Base-by-base conservation (phyloP, 768 basidiomycete species). In the Suillus alpinus region DNA sequence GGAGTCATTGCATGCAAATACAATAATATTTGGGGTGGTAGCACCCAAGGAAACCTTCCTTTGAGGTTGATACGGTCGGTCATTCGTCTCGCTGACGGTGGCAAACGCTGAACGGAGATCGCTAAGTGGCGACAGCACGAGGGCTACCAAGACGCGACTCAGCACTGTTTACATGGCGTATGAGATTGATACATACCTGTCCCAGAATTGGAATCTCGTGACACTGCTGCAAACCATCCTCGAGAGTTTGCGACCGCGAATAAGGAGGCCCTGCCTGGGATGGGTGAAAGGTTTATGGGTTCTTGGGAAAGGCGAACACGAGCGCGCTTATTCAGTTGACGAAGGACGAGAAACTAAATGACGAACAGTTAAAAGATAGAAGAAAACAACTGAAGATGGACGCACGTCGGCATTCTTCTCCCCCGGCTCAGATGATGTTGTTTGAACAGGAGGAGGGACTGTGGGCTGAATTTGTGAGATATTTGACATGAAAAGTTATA, bases 201-300 rank as follows among this genome's bases (percentile, higher is more conserved):
- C 60, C 72, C 65, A 56, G 73, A 65, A 66, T 69, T 49, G 52
- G 63, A 57, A 53, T 75, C 73, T 41, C 75, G 72, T 47, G 73
- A 78, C 10, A 84, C 81, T 36, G 89, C 88, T 50, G 83, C 87
- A 71, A 92, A 92, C 85, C 86, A 92, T 32, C 84, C 87, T 63
- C 77, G 81, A 13, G 77, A 73, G 67, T 86, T 89, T 3, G 86
- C 79, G 3, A 82, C 77, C 4, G 85, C 80, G 64, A 93, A 83
- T 18, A 88, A 76, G 57, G 73, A 79, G 43, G 81, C 83, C 29
- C 80, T 78, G 6, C 80, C 73, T 2, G 77, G 75, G 46, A 79
- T 64, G 0, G 72, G 55, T 18, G 81, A 67, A 23, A 81, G 73
- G 63, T 79, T 74, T 32, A 87, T 71, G 1, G 80, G 75, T 18